phyloP scores from a whole-genome alignment of 2,329 filamentous ascomycete genomes.

The Microthyrium microscopicum region DNA sequence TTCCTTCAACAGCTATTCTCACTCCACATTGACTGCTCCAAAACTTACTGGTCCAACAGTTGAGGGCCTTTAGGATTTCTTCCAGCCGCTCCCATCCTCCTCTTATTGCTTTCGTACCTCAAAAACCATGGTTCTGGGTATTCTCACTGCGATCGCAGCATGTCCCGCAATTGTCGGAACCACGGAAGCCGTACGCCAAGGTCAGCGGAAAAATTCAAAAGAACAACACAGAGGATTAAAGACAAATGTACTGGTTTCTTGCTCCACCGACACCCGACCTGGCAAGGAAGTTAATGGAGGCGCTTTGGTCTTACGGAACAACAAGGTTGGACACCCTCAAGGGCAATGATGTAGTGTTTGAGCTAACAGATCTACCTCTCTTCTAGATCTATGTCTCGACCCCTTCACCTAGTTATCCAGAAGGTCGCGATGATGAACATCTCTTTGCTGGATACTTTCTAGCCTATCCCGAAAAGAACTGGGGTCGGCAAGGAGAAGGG shows the following conservation, averaged over 20 bases:
- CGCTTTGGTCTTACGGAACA: slow-evolving; percentile 14
- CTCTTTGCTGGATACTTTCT: slow-evolving; percentile 11
- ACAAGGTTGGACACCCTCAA: slow-evolving; percentile 11
- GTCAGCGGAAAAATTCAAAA: slow-evolving; percentile 16
- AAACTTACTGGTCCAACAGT: too few species aligned
- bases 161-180: slow-evolving; percentile 20
- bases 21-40: too few species aligned
- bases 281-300: slow-evolving; percentile 15
- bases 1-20: too few species aligned
- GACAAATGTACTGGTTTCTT: slow-evolving; percentile 15
- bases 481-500: slow-evolving; percentile 14
- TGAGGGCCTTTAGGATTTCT: too few species aligned
- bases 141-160: slow-evolving; percentile 17
- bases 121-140: slow-evolving; percentile 15
- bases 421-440: slow-evolving; percentile 7
- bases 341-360: too few species aligned
- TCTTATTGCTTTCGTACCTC: too few species aligned
- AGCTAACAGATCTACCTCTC: slow-evolving; percentile 1
- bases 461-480: slow-evolving; percentile 9
- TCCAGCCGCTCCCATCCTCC: too few species aligned
- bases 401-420: slow-evolving; percentile 1
- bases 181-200: slow-evolving; percentile 17
- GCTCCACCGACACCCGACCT: slow-evolving; percentile 13
- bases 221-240: slow-evolving; percentile 18
- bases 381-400: not conserved